Base-by-base conservation (phyloP, 2,329 filamentous ascomycete species). In the Fusarium nurragi region DNA sequence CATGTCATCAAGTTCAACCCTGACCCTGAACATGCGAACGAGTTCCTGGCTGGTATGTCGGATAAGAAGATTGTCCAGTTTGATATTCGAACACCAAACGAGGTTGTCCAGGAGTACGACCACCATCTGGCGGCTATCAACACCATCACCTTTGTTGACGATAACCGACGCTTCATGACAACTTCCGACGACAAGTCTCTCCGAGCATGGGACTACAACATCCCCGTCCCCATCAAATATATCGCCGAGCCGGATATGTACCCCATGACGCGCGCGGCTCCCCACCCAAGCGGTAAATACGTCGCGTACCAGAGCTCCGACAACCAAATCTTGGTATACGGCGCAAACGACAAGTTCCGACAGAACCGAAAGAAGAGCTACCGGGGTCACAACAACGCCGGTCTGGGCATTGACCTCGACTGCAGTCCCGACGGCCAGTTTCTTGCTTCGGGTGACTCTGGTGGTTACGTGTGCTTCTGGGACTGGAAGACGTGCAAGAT, bases 401-500 rank as follows among this genome's bases (percentile, higher is more conserved):
- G 96, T 4, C 94, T 96, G 73, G 94, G 91, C 4, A 93, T 98
- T 64, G 95, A 97, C 72, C 84, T 99, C 47, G 89, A 90, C 49
- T 90, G 96, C 74, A 93, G 89, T 71, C 92, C 94, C 1, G 95
- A 98, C 75, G 95, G 95, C 1, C 93, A 97, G 74, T 97, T 97
- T 76, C 83, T 99, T 52, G 90, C 88, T 19, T 91, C 87, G 18
- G 95, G 95, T 62, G 95, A 99, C 77, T 92, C 88, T 48, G 93
- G 87, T 16, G 95, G 96, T 32, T 97, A 87, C 73, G 88, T 97
- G 44, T 97, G 92, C 78, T 97, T 98, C 80, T 99, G 94, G 93
- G 95, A 98, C 78, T 99, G 94, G 92, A 99, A 99, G 86, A 97
- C 93, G 36, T 97, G 94, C 77, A 98, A 97, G 81, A 94, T 99